phyloP scores from a whole-genome alignment of 2,329 filamentous ascomycete genomes.

The Zymoseptoria tritici region DNA sequence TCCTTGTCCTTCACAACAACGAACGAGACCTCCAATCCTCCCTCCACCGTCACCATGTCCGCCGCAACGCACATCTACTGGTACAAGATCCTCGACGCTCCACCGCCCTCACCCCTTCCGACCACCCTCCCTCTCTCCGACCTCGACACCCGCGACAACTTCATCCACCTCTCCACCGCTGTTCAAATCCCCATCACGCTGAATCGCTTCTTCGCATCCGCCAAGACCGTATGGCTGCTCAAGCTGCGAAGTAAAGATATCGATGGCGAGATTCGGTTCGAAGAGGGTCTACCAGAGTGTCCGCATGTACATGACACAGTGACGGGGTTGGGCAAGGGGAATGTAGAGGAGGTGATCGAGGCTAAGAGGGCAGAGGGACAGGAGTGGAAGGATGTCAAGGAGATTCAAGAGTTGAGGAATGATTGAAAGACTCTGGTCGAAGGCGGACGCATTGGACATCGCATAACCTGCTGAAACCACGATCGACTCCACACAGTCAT shows the following conservation, averaged over 20 bases:
- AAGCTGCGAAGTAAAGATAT: constrained; percentile 18
- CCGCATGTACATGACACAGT: constrained; percentile 20
- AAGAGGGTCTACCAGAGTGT: constrained; percentile 16
- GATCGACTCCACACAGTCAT: not conserved
- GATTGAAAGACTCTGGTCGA: no score
- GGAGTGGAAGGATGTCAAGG: constrained; percentile 12
- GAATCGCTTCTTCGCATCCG: constrained; percentile 21
- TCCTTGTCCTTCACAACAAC: not conserved
- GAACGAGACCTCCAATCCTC: not conserved
- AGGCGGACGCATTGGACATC: no score
- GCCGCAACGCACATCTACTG: constrained; percentile 14
- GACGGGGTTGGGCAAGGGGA: constrained; percentile 16
- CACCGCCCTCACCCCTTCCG: constrained; percentile 19
- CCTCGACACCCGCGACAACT: constrained; percentile 23
- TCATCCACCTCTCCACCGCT: constrained; percentile 24
- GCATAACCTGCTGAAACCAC: no score
- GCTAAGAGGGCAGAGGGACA: constrained; percentile 11
- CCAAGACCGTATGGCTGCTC: constrained; percentile 19
- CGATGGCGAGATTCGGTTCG: constrained; percentile 17
- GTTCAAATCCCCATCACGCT: constrained; percentile 24
- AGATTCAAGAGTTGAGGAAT: constrained; percentile 1
- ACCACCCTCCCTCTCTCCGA: constrained; percentile 17
- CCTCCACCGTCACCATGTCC: constrained; percentile 4
- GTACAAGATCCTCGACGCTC: constrained; percentile 25
- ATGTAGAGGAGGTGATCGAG: constrained; percentile 20